These are phyloP conservation scores for Cyclotella baltica DNA, from an alignment of 108 stramenopile species.

Conservation along the genomic window DNA sequence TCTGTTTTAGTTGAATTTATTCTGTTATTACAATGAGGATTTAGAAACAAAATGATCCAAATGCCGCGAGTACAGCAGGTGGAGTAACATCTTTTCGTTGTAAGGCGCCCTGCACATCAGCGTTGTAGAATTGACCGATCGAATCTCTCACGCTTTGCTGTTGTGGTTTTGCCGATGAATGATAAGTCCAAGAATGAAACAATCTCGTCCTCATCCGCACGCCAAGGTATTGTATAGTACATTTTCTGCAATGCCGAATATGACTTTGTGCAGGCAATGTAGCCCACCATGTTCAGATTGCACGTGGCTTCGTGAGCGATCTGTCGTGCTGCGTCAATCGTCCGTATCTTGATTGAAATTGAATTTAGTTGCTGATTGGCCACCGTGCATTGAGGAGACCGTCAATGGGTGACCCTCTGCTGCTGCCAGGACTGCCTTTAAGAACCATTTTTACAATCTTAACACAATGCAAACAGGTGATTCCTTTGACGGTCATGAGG, in stretches of 20 bases:
- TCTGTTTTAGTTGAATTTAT: too few species aligned
- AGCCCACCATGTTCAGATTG: constrained; percentile 90
- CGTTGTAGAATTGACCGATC: too few species aligned
- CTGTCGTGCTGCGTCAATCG: constrained; percentile 61
- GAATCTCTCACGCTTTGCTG: too few species aligned
- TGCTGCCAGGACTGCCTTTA: constrained; percentile 80
- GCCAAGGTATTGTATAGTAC: too few species aligned
- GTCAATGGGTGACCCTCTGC: constrained; percentile 78
- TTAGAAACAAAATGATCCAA: too few species aligned
- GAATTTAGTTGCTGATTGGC: constrained; percentile 69
- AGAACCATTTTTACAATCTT: constrained; percentile 91
- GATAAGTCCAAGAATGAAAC: too few species aligned
- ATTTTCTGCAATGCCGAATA: constrained; percentile 38
- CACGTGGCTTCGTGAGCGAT: constrained; percentile 82
- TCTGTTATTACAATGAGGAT: too few species aligned
- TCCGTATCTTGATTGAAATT: constrained; percentile 79
- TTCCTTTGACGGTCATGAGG: constrained; percentile 84
- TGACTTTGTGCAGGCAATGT: constrained; percentile 76
- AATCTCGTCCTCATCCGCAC: too few species aligned
- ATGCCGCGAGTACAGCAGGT: too few species aligned
- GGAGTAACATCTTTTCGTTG: too few species aligned
- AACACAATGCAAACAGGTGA: constrained; percentile 90
- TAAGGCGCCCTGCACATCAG: too few species aligned
- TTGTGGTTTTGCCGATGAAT: too few species aligned
- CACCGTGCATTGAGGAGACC: constrained; percentile 86